Conservation (phyloP, 2,329 filamentous ascomycete species). For the Trichoderma polysporum region DNA sequence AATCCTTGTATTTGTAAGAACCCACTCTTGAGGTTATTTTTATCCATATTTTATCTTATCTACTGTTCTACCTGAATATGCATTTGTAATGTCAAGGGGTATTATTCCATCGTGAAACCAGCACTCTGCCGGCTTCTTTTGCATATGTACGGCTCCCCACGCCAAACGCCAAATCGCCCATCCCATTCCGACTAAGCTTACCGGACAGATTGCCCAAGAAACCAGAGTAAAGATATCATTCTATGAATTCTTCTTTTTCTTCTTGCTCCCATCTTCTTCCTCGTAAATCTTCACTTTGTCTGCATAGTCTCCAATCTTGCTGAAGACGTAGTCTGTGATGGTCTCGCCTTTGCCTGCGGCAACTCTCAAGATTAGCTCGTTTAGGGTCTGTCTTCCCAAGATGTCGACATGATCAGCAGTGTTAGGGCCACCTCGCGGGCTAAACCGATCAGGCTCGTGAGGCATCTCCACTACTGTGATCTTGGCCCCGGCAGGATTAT, state of each 20-base stretch:
- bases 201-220: background rate
- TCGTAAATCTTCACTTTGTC: slow-evolving; percentile 81
- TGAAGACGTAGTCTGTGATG: slow-evolving; percentile 75
- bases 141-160: slow-evolving; percentile 13
- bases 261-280: slow-evolving; percentile 42
- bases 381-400: slow-evolving; percentile 80
- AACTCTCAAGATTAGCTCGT: slow-evolving; percentile 84
- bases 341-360: slow-evolving; percentile 80
- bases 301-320: slow-evolving; percentile 79
- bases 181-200: background rate
- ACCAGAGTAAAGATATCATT: background rate
- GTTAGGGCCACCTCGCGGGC: slow-evolving; percentile 69
- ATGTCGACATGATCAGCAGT: slow-evolving; percentile 96
- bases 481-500: slow-evolving; percentile 81
- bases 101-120: slow-evolving; percentile 5
- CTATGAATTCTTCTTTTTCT: background rate
- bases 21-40: background rate
- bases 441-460: slow-evolving; percentile 91
- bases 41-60: slow-evolving; percentile 1
- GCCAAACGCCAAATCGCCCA: slow-evolving; percentile 20
- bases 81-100: slow-evolving; percentile 6
- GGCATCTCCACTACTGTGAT: slow-evolving; percentile 93
- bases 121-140: slow-evolving; percentile 1
- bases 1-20: background rate
- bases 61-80: slow-evolving; percentile 10